Evolutionary conservation across 1,284 basidiomycete genomes (phyloP), one percentile per base, ranked within the genome.

Genomic region (Porodaedalea pini): DNA sequence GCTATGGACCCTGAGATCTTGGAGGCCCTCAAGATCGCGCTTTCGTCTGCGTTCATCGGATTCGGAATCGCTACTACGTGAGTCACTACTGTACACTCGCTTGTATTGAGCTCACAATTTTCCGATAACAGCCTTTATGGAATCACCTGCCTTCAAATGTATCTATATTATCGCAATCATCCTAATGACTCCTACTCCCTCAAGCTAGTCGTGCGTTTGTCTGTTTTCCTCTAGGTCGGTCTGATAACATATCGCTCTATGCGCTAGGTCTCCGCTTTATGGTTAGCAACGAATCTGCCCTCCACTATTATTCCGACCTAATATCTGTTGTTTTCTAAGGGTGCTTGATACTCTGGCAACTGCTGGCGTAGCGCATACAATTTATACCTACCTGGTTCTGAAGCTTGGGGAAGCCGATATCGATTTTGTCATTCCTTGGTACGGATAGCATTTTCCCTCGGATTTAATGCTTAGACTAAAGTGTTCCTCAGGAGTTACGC

Each of bases 161-260:
- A 52, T 39, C 27, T 52, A n/a, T 52, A 52, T 17, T 52, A 52
- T 29, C 51, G 51, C 37, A 52, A 52, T 25, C 37, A 52, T 23
- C 1, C 23, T 13, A 52, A 52, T 4, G 51, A 52, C 17, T 11
- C 11, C 17, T 7, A 40, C 13, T 21, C 3, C 6, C 3, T 40
- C 19, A 52, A 52, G 21, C 23, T 52, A n/a, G 19, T 52, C 15
- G 51, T 41, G 17, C 13, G 51, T 13, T 7, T n/a, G n/a, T 40
- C 23, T 1, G 15, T 40, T 23, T n/a, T 51, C 19, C 15, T 4
- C 32, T 50, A 10, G 45, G 6, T 36, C 21, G 23, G 7, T 23
- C 44, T 45, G n/a, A n/a, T n/a, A n/a, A n/a, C n/a, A n/a, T n/a
- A n/a, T n/a, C n/a, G n/a, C n/a, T n/a, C n/a, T n/a, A n/a, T n/a